Evolutionary conservation across 306 rosid species (phyloP), one percentile per base, ranked within the genome.

Genomic region (Cotoneaster glaucophyllus): DNA sequence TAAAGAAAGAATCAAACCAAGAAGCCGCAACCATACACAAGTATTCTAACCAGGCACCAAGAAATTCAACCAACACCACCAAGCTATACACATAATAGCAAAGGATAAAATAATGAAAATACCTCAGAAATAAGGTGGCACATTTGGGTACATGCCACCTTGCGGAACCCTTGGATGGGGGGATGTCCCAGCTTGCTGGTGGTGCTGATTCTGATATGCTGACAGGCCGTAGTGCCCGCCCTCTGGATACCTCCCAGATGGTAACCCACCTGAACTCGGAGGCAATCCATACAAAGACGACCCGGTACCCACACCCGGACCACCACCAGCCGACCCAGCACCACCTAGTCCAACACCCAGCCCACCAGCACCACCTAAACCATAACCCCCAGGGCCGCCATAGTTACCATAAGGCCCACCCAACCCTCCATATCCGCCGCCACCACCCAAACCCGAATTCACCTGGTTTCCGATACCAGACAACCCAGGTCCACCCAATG

Each of bases 51-150:
- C 9, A 32, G 21, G 69, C 48, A 45, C 6, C 52, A 45, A 45
- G 15, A 45, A 45, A 45, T 45, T 4, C 52, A 45, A 45, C 15
- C 52, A 45, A 45, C 15, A 45, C 7, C 19, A 45, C 18, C 52
- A 45, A 45, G 15, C 52, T 45, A 45, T 4, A 45, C 5, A 45
- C 52, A 45, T 45, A 45, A 45, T 45, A 45, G 52, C 52, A 45
- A 45, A 45, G 11, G 19, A 45, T 45, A 45, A 3, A 59, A 18
- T 25, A 34, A 41, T 10, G 69, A 17, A 19, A 64, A 78, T 89
- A 95, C 99, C 97, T 94, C 87, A 95, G 85, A 82, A 95, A 78
- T 95, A 95, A 41, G 90, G 96, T 19, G 93, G 98, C 29, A 78
- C 93, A 67, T 82, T 90, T 3, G 91, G 97, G 82, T 92, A 90